A percentile compares a stretch with the other conserved stretches of the same genome.
phyloP scores from a whole-genome alignment of 495 filamentous ascomycete genomes.

The Hypoxylon crocopeplum region DNA sequence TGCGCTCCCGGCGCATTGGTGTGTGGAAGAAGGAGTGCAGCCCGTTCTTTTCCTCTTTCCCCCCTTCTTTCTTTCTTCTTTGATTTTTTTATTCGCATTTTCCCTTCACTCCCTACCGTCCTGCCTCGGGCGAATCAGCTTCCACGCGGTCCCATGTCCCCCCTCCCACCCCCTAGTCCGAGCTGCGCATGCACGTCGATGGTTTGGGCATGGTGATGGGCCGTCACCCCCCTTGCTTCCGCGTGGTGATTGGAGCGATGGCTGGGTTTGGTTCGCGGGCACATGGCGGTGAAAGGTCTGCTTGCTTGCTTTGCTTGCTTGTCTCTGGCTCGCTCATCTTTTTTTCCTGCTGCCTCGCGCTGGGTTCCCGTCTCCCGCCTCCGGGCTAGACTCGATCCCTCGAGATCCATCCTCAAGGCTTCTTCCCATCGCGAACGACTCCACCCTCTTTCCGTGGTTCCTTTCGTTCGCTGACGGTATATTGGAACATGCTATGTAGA shows the following conservation, averaged over 20 bases:
- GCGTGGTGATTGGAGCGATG: constrained; percentile 40
- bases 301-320: neutral
- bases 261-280: constrained; percentile 31
- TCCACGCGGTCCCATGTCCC: constrained; percentile 7
- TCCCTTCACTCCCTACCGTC: constrained; percentile 10
- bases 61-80: constrained; percentile 11
- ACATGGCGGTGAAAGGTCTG: constrained; percentile 44
- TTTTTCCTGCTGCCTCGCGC: constrained; percentile 1
- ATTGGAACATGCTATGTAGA: no score
- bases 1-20: constrained; percentile 40
- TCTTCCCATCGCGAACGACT: constrained; percentile 5
- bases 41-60: neutral
- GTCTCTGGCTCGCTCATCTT: neutral
- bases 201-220: constrained; percentile 35
- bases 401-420: constrained; percentile 23
- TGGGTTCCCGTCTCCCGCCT: constrained; percentile 13
- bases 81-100: constrained; percentile 8
- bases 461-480: constrained; percentile 6
- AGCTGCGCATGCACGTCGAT: constrained; percentile 34
- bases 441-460: constrained; percentile 5
- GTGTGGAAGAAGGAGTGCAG: constrained; percentile 31
- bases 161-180: constrained; percentile 18
- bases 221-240: constrained; percentile 26
- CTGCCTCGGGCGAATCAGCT: constrained; percentile 29
- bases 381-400: constrained; percentile 19